Conservation (phyloP, 345 rosid genomes). For the Aquilaria yunnanensis region DNA sequence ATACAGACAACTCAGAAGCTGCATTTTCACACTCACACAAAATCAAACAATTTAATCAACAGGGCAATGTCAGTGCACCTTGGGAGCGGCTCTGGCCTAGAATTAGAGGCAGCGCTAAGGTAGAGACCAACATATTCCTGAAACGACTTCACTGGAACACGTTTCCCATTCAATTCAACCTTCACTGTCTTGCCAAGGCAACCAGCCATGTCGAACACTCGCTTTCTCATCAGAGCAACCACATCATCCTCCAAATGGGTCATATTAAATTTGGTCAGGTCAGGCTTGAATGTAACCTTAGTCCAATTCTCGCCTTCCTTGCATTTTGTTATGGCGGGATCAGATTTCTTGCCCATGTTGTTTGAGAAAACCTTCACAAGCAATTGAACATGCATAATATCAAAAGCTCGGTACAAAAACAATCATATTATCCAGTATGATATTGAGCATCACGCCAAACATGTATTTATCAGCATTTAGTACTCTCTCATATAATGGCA, state of each 20-base stretch:
- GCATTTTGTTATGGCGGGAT: conserved; percentile 66
- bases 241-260: conserved; percentile 77
- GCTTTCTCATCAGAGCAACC: conserved; percentile 85
- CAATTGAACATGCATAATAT: neutral
- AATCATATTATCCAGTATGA: too few species aligned
- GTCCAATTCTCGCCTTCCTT: conserved; percentile 84
- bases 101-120: conserved; percentile 42
- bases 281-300: conserved; percentile 83
- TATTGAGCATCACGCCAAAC: too few species aligned
- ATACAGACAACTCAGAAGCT: conserved; percentile 8
- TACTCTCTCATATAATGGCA: too few species aligned
- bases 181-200: conserved; percentile 91
- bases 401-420: neutral
- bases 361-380: conserved; percentile 62
- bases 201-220: conserved; percentile 90
- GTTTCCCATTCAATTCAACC: conserved; percentile 76
- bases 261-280: conserved; percentile 77
- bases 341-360: conserved; percentile 88
- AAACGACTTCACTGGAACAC: conserved; percentile 70
- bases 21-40: neutral
- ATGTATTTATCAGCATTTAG: too few species aligned
- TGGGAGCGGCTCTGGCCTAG: conserved; percentile 32
- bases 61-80: conserved; percentile 32
- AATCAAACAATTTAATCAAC: neutral
- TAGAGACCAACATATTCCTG: conserved; percentile 72